Percentiles rank a stretch among this genome's conserved stretches.
Conservation (phyloP, 129 eudicot genomes). For the Sambucus nigra region DNA sequence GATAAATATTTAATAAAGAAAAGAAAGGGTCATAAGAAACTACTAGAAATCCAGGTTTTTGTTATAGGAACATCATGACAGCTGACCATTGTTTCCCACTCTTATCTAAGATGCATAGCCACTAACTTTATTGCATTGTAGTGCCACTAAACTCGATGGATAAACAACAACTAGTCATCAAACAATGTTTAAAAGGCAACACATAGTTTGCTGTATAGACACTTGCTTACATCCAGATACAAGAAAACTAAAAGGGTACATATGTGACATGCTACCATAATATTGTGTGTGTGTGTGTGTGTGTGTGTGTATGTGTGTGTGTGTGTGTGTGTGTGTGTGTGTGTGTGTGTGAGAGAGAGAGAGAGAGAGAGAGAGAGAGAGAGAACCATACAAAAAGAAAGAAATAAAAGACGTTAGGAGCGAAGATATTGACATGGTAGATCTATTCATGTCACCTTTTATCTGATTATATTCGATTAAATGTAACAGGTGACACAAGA, state of each 20-base stretch:
- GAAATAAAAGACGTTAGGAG: not conserved
- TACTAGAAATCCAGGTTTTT: conserved; percentile 45
- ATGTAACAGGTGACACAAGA: too few species aligned
- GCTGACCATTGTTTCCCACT: conserved; percentile 46
- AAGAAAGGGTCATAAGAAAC: conserved; percentile 69
- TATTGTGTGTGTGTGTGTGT: too few species aligned
- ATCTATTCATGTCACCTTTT: too few species aligned
- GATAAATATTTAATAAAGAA: conserved; percentile 53
- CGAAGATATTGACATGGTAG: not conserved
- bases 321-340: too few species aligned
- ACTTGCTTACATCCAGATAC: not conserved
- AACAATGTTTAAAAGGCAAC: not conserved
- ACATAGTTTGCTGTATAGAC: not conserved
- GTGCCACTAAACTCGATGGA: conserved; percentile 82
- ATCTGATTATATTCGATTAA: too few species aligned
- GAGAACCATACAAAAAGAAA: not conserved
- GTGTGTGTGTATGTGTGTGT: too few species aligned
- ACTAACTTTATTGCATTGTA: conserved; percentile 36
- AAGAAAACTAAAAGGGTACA: not conserved
- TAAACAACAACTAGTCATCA: conserved; percentile 12
- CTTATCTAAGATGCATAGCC: conserved; percentile 48
- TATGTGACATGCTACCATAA: too few species aligned
- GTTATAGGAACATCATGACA: conserved; percentile 17
- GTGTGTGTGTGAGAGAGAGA: too few species aligned
- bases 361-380: too few species aligned